phyloP scores from a whole-genome alignment of 768 basidiomycete species.

The Auricularia sp. region DNA sequence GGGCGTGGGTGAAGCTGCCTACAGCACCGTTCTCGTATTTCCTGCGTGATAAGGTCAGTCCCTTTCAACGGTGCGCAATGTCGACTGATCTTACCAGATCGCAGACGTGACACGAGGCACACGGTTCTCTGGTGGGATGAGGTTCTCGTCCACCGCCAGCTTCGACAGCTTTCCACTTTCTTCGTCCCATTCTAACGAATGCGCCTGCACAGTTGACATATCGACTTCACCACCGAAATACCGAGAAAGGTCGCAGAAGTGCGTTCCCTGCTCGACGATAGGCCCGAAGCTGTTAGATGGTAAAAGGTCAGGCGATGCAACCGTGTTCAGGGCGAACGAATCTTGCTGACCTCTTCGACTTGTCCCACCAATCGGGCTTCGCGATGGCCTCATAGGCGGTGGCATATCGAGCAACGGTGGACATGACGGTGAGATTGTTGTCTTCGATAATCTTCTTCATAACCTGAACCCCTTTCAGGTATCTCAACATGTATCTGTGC shows the following conservation, averaged over 20 bases:
- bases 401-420: conserved; percentile 39
- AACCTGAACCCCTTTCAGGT: conserved; percentile 21
- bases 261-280: conserved; percentile 33
- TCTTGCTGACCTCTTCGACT: too few species aligned
- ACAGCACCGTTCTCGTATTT: conserved; percentile 41
- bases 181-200: conserved; percentile 35
- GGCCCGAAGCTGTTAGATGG: too few species aligned
- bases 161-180: conserved; percentile 32
- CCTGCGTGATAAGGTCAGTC: too few species aligned
- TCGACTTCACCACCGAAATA: conserved; percentile 40
- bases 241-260: conserved; percentile 37
- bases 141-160: conserved; percentile 33
- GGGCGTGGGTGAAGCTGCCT: conserved; percentile 37
- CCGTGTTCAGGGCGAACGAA: too few species aligned
- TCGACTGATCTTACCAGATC: too few species aligned
- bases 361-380: conserved; percentile 19
- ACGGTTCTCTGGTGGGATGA: conserved; percentile 31
- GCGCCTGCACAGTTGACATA: conserved; percentile 21
- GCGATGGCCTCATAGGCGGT: conserved; percentile 23
- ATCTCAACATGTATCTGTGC: conserved; percentile 30
- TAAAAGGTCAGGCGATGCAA: too few species aligned
- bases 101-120: conserved; percentile 40
- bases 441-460: conserved; percentile 32
- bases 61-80: too few species aligned
- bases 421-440: conserved; percentile 41